Evolutionary conservation across 768 basidiomycete genomes (phyloP).

Genomic region (Trametes meyenii): DNA sequence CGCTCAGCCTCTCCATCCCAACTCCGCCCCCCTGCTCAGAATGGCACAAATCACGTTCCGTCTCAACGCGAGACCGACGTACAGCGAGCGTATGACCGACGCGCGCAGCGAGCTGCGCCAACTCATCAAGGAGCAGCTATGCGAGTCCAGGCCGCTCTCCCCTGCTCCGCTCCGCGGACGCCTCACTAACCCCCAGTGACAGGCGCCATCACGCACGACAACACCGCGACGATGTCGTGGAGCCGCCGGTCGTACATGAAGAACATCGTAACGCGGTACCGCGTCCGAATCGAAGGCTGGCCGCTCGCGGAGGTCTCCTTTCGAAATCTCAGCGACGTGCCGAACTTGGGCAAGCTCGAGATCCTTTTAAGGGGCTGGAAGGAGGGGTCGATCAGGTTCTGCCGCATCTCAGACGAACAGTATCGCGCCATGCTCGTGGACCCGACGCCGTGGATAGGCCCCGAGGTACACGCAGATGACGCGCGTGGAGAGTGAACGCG

Average conservation of each 20-base stretch:
- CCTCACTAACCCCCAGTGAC: background rate
- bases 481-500: background rate
- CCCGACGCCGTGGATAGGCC: slow-evolving; percentile 21
- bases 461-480: background rate
- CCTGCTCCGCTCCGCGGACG: background rate
- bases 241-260: slow-evolving; percentile 30
- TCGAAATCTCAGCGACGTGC: slow-evolving; percentile 35
- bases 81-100: slow-evolving; percentile 36
- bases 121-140: slow-evolving; percentile 33
- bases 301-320: slow-evolving; percentile 32
- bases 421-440: slow-evolving; percentile 16
- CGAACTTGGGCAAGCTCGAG: slow-evolving; percentile 33
- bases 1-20: slow-evolving; percentile 12
- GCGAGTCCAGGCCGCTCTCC: slow-evolving; percentile 19
- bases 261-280: slow-evolving; percentile 33
- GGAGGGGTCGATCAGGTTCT: slow-evolving; percentile 29
- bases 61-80: slow-evolving; percentile 29
- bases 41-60: slow-evolving; percentile 29
- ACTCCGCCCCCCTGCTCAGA: slow-evolving; percentile 18
- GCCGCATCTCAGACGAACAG: slow-evolving; percentile 28
- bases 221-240: slow-evolving; percentile 32
- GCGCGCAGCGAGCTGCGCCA: slow-evolving; percentile 32
- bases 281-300: slow-evolving; percentile 34
- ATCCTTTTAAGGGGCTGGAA: slow-evolving; percentile 32
- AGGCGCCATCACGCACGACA: slow-evolving; percentile 33